phyloP scores from a whole-genome alignment of 208 protist genomes.

The Trypanosoma avium region DNA sequence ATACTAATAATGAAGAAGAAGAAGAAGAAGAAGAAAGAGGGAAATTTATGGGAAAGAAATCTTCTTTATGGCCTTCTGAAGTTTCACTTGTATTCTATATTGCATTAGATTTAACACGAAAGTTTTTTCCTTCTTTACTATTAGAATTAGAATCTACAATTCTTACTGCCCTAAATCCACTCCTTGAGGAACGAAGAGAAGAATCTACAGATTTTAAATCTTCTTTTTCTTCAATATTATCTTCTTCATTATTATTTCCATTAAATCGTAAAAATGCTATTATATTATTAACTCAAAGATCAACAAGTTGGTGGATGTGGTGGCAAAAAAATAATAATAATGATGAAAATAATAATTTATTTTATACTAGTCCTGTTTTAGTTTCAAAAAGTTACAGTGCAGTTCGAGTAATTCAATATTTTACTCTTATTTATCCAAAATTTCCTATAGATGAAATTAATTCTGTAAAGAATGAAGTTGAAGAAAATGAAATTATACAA shows the following conservation, averaged over 20 bases:
- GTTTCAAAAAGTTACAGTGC: constrained; percentile 21
- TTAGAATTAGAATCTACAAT: constrained; percentile 22
- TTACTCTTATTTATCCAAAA: not conserved
- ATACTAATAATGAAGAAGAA: too few species aligned
- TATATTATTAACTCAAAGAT: constrained; percentile 22
- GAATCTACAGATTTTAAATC: not conserved
- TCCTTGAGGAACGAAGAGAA: constrained; percentile 16
- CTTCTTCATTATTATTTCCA: constrained; percentile 1
- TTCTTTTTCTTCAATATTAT: not conserved
- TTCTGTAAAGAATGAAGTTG: not conserved
- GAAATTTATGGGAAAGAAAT: not conserved
- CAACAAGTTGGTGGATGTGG: constrained; percentile 15
- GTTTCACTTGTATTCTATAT: constrained; percentile 17
- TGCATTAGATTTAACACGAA: constrained; percentile 20
- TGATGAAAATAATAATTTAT: not conserved
- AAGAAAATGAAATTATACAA: constrained; percentile 11
- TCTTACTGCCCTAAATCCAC: constrained; percentile 24
- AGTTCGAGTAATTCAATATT: constrained; percentile 19
- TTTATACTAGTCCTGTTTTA: constrained; percentile 13
- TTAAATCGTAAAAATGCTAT: constrained; percentile 9
- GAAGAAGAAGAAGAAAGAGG: too few species aligned
- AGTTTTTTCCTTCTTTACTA: constrained; percentile 21
- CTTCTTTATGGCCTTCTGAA: constrained; percentile 21
- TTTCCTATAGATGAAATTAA: not conserved
- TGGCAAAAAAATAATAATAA: constrained; percentile 6